A percentile compares a stretch with the other conserved stretches of the same genome.
Conservation (phyloP, 2,329 filamentous ascomycete species). For the Aureobasidium sp. region DNA sequence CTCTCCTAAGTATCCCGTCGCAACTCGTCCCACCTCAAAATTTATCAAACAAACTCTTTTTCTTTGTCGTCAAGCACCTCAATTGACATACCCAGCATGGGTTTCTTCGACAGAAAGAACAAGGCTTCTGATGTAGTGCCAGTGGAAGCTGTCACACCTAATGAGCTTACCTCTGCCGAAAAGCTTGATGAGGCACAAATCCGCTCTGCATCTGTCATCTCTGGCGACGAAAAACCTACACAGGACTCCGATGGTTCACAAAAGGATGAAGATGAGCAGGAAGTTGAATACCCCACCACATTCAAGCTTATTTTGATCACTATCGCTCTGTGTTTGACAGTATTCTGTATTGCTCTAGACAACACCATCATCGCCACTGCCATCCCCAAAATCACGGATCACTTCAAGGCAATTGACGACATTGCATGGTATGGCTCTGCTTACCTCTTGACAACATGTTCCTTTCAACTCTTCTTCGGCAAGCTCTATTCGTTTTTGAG, state of each 20-base stretch:
- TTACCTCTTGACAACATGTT: slow-evolving; percentile 39
- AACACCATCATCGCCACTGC: slow-evolving; percentile 32
- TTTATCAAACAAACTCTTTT: neutral
- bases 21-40: neutral
- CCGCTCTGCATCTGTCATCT: neutral
- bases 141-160: neutral
- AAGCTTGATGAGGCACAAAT: slow-evolving; percentile 1
- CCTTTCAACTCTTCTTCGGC: slow-evolving; percentile 20
- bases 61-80: too few relatives aligned
- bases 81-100: slow-evolving; percentile 9
- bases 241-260: neutral
- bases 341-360: slow-evolving; percentile 29
- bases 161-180: neutral
- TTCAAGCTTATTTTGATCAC: slow-evolving; percentile 31
- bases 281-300: slow-evolving; percentile 31
- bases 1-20: neutral
- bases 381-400: slow-evolving; percentile 24
- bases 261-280: slow-evolving; percentile 19
- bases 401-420: slow-evolving; percentile 23
- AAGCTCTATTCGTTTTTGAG: slow-evolving; percentile 17
- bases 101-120: slow-evolving; percentile 5
- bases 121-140: neutral
- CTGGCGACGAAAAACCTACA: slow-evolving; percentile 2
- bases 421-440: slow-evolving; percentile 29
- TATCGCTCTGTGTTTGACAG: slow-evolving; percentile 31